phyloP scores from a whole-genome alignment of 345 rosid species.

The Hypericum androsaemum region DNA sequence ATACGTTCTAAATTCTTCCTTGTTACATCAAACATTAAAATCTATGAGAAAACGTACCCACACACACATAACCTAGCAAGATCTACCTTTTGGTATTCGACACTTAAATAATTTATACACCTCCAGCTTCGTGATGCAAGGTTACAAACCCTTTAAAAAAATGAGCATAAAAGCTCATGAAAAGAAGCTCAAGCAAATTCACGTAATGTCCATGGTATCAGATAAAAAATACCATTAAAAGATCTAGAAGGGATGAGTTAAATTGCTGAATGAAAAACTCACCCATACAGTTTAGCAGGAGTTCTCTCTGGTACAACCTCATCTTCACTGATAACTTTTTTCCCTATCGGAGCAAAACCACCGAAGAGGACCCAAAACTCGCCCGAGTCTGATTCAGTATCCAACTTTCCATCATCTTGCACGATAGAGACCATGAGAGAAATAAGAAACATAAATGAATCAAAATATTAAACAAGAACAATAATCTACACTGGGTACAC shows the following conservation, averaged over 20 bases:
- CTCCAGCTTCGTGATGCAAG: too few species aligned
- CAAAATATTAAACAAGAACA: neutral
- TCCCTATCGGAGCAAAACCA: slow-evolving; percentile 93
- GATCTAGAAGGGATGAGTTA: neutral
- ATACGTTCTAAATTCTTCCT: too few species aligned
- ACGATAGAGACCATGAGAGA: slow-evolving; percentile 16
- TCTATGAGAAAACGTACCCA: too few species aligned
- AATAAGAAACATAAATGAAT: neutral
- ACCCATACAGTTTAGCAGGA: slow-evolving; percentile 77
- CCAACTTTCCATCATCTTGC: slow-evolving; percentile 83
- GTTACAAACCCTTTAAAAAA: too few species aligned
- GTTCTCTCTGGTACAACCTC: slow-evolving; percentile 59
- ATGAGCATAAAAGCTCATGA: too few species aligned
- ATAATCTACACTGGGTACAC: slow-evolving; percentile 1
- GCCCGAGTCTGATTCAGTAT: slow-evolving; percentile 92
- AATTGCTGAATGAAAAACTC: slow-evolving; percentile 7
- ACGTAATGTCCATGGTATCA: too few species aligned
- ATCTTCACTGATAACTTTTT: slow-evolving; percentile 72
- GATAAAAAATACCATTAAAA: too few species aligned
- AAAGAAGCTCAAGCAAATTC: too few species aligned
- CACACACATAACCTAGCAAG: too few species aligned
- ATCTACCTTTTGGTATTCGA: too few species aligned
- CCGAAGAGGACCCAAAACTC: slow-evolving; percentile 94
- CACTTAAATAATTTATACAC: too few species aligned
- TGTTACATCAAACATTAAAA: too few species aligned